Evolutionary conservation across 805 yeast species (phyloP).

Genomic region (Metschnikowia cerradonensis): DNA sequence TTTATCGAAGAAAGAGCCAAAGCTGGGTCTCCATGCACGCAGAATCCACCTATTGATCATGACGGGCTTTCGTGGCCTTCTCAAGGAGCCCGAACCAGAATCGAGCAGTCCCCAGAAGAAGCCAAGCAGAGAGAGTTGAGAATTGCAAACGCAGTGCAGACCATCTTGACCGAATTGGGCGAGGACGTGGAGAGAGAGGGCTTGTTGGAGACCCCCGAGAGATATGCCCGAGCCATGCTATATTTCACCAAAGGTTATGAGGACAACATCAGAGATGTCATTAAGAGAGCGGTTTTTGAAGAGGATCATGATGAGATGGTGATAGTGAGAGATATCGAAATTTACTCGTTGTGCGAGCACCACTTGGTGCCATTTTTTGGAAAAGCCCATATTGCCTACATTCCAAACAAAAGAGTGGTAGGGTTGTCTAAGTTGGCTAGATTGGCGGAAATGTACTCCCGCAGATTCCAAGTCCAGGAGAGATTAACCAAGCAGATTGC

Average conservation of each 20-base stretch:
- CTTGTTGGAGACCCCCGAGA: slow-evolving; percentile 85
- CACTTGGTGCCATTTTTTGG: slow-evolving; percentile 97
- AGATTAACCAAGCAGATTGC: slow-evolving; percentile 96
- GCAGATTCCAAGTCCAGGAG: slow-evolving; percentile 97
- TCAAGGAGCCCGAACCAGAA: slow-evolving; percentile 72
- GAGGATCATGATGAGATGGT: slow-evolving; percentile 99
- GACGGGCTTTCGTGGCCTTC: slow-evolving; percentile 96
- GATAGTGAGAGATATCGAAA: slow-evolving; percentile 89
- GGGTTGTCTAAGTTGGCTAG: slow-evolving; percentile 93
- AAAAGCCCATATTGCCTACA: slow-evolving; percentile 95
- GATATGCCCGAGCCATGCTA: slow-evolving; percentile 95
- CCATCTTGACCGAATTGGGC: slow-evolving; percentile 78
- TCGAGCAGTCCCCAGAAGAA: slow-evolving; percentile 66
- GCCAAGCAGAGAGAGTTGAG: slow-evolving; percentile 62
- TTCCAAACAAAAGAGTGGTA: slow-evolving; percentile 88
- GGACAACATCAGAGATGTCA: slow-evolving; percentile 86
- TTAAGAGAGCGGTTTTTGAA: slow-evolving; percentile 93
- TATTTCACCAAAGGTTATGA: slow-evolving; percentile 96
- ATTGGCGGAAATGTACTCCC: slow-evolving; percentile 92
- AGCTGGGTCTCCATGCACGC: slow-evolving; percentile 78
- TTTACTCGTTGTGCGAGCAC: slow-evolving; percentile 92
- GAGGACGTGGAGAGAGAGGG: slow-evolving; percentile 91
- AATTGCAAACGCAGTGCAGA: slow-evolving; percentile 80
- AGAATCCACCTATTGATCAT: slow-evolving; percentile 80
- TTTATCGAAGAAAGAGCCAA: slow-evolving; percentile 66